Evolutionary conservation across 371 early-diverging fungal genomes (phyloP).

Genomic region (Actinomortierella wolfii): DNA sequence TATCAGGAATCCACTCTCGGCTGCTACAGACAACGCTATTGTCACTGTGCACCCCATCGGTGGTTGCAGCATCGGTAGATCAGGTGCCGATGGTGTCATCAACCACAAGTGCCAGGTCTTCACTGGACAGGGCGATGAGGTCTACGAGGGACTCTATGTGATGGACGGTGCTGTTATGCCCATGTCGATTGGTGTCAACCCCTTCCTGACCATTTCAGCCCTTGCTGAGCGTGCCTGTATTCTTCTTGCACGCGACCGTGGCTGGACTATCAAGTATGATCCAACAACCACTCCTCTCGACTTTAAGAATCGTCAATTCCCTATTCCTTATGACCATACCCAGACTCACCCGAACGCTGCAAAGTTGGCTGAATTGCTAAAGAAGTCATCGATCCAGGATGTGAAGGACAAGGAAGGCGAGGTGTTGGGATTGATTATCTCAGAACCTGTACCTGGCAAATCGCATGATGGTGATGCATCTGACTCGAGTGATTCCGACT

Average conservation of each 20-base stretch:
- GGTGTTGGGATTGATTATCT: constrained; percentile 25
- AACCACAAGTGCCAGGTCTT: constrained; percentile 52
- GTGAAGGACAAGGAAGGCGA: constrained; percentile 17
- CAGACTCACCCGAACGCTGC: constrained; percentile 21
- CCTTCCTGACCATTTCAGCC: constrained; percentile 49
- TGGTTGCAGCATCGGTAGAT: constrained; percentile 40
- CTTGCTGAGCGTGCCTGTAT: constrained; percentile 45
- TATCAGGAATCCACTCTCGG: constrained; percentile 36
- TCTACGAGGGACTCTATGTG: constrained; percentile 48
- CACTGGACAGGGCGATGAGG: constrained; percentile 36
- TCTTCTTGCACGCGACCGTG: constrained; percentile 39
- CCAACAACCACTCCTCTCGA: constrained; percentile 32
- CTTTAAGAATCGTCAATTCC: constrained; percentile 40
- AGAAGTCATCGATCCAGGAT: constrained; percentile 22
- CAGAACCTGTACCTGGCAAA: constrained; percentile 20
- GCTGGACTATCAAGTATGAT: constrained; percentile 48
- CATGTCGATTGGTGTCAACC: constrained; percentile 49
- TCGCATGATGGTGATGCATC: constrained; percentile 1
- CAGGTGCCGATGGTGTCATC: constrained; percentile 40
- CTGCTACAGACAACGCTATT: constrained; percentile 37
- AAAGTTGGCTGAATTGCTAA: constrained; percentile 21
- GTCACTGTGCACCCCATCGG: constrained; percentile 50
- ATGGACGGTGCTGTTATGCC: constrained; percentile 51
- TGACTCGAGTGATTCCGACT: constrained; percentile 7
- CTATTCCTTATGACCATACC: constrained; percentile 20